Evolutionary conservation across 495 filamentous ascomycete species (phyloP), one percentile per base, ranked within the genome.

Genomic region (Trichoderma asperelloides): DNA sequence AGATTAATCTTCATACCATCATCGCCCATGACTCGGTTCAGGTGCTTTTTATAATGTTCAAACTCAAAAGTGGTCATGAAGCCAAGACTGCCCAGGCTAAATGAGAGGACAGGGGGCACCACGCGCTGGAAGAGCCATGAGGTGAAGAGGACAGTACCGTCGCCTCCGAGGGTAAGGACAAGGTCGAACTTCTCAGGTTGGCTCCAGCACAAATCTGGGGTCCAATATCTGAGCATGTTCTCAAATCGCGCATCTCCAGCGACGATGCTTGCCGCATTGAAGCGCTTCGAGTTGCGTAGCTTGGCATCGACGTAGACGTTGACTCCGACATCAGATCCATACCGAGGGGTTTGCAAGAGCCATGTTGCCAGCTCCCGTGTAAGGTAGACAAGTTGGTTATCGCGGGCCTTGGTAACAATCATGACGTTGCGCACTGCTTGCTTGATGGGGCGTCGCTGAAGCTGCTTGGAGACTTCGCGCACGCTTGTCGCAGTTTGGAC

Each of bases 11-110:
- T 87, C 90, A 98, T 96, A 7, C 96, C 95, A 0, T 89, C 86
- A 65, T 94, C 91, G 63, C 91, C 92, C 91, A 98, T 96, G 68
- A 96, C 82, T 33, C 82, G 85, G 72, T 91, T 89, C 23, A 98
- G 84, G 70, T 92, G 88, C 39, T 88, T 80, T 75, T 91, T 91
- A 79, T 93, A 96, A 68, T 84, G 78, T 60, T 87, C 80, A 72
- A 95, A 98, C 71, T 97, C 88, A 72, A 97, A 97, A 72, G 88
- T 96, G 2, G 93, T 97, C 64, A 97, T 78, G 79, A 97, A 97
- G 45, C 93, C 93, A 3, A 97, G 83, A 68, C 89, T 92, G 27
- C 93, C 93, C 15, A 97, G 81, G 49, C 89, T 90, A 79, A 97
- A 97, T 68, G 88, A 92, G 55, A 97, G 82, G 13, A 96, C 88